Conservation (phyloP, 192 early-diverging fungal genomes). For the Podila clonocystis region DNA sequence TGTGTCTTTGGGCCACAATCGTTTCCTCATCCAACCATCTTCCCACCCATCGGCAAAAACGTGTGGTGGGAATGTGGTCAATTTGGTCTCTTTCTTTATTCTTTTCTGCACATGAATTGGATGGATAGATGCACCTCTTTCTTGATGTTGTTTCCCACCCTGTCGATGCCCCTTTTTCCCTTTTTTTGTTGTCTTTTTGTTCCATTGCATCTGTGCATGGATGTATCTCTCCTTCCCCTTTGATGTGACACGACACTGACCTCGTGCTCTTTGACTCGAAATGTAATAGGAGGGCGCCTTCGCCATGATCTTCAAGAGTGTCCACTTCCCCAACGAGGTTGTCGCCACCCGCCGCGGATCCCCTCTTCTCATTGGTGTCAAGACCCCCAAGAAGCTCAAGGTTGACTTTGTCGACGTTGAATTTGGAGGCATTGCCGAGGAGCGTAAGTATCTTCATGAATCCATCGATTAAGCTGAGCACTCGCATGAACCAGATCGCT, state of each 20-base stretch:
- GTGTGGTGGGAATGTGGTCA: too few species aligned
- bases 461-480: too few species aligned
- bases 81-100: too few species aligned
- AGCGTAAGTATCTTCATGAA: background rate
- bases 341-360: conserved; percentile 97
- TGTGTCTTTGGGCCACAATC: background rate
- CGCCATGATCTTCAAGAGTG: conserved; percentile 95
- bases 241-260: background rate
- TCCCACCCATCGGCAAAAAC: background rate
- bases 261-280: background rate
- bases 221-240: background rate
- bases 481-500: background rate
- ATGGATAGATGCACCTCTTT: too few species aligned
- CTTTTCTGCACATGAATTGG: too few species aligned
- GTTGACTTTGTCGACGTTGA: conserved; percentile 99
- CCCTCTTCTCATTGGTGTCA: conserved; percentile 97
- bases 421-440: conserved; percentile 63
- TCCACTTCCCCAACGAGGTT: conserved; percentile 94
- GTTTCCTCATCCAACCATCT: background rate
- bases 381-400: conserved; percentile 96
- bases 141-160: too few species aligned
- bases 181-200: too few species aligned
- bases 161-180: too few species aligned
- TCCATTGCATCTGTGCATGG: background rate
- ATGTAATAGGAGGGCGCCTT: conserved; percentile 87